A percentile compares a stretch with the other conserved stretches of the same genome.
Conservation (phyloP, 2,329 filamentous ascomycete genomes). For the Aspergillus aculeatinus region DNA sequence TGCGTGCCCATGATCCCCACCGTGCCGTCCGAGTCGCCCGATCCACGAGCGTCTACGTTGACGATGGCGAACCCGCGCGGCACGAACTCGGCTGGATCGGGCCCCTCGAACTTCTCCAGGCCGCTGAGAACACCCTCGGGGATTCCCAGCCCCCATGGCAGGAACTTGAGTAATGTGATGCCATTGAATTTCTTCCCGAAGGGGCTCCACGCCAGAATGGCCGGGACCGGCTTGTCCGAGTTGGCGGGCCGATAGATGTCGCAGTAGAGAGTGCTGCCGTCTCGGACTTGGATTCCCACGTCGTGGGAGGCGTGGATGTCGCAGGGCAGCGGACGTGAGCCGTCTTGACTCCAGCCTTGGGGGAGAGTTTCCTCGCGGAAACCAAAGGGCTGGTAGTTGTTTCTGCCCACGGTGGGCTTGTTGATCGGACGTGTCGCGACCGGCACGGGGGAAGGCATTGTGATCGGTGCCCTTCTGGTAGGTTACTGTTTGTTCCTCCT, state of each 20-base stretch:
- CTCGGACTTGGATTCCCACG: slow-evolving; percentile 3
- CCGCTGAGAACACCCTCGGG: background rate
- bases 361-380: slow-evolving; percentile 1
- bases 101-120: slow-evolving; percentile 4
- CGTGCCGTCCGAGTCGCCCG: slow-evolving; percentile 4
- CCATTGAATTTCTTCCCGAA: slow-evolving; percentile 7
- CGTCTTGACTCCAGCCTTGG: slow-evolving; percentile 1
- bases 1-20: slow-evolving; percentile 6
- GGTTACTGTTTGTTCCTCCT: background rate
- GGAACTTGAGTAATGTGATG: background rate
- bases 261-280: slow-evolving; percentile 5
- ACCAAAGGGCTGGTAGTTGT: slow-evolving; percentile 4
- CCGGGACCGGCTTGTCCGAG: background rate
- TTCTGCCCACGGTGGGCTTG: slow-evolving; percentile 7
- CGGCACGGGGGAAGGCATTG: slow-evolving; percentile 5
- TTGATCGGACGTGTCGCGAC: slow-evolving; percentile 4
- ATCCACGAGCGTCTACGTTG: background rate
- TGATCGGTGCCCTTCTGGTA: background rate
- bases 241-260: slow-evolving; percentile 3
- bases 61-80: slow-evolving; percentile 5
- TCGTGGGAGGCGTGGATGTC: slow-evolving; percentile 3
- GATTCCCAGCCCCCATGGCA: slow-evolving; percentile 3
- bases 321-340: slow-evolving; percentile 4
- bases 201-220: slow-evolving; percentile 2
- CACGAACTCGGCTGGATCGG: slow-evolving; percentile 7